Evolutionary conservation across 768 basidiomycete genomes (phyloP).

Genomic region (Leucosporidium yakuticum): DNA sequence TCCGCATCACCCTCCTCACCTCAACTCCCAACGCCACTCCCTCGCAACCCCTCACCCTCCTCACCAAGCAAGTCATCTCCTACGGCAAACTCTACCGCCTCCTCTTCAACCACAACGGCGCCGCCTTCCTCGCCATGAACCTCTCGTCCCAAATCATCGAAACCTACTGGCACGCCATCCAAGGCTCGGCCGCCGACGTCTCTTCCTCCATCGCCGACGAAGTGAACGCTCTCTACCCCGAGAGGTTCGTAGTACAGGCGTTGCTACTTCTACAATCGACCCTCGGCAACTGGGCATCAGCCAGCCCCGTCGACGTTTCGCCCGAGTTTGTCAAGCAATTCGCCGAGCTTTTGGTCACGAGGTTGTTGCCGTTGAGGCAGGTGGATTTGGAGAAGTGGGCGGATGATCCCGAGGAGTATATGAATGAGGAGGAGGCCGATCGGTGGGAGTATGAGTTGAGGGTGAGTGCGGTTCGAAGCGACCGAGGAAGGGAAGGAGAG

Average conservation of each 20-base stretch:
- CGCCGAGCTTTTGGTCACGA: slow-evolving; percentile 64
- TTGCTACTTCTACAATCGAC: slow-evolving; percentile 32
- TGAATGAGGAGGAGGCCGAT: slow-evolving; percentile 76
- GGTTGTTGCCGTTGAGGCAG: slow-evolving; percentile 76
- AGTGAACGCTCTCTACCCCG: slow-evolving; percentile 17
- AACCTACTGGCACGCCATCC: slow-evolving; percentile 17
- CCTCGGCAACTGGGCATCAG: slow-evolving; percentile 33
- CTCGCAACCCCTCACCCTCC: slow-evolving; percentile 4
- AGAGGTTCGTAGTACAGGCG: slow-evolving; percentile 29
- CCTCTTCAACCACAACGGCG: slow-evolving; percentile 20
- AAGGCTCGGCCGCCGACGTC: slow-evolving; percentile 12
- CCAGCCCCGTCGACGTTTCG: slow-evolving; percentile 15
- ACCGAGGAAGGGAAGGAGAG: neutral
- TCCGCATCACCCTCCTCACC: slow-evolving; percentile 19
- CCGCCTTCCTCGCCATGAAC: slow-evolving; percentile 21
- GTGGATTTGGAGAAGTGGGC: slow-evolving; percentile 77
- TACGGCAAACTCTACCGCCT: slow-evolving; percentile 31
- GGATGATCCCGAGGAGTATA: slow-evolving; percentile 89
- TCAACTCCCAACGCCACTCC: neutral
- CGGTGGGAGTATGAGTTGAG: slow-evolving; percentile 90
- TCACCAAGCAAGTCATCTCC: slow-evolving; percentile 30
- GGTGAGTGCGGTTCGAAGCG: slow-evolving; percentile 49
- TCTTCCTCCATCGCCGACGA: slow-evolving; percentile 15
- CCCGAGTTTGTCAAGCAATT: slow-evolving; percentile 45
- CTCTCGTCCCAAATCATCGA: slow-evolving; percentile 10